Percentiles rank a stretch among this genome's conserved stretches.
Evolutionary conservation across 768 basidiomycete genomes (phyloP).

Genomic region (Boletus vinaceobasis): DNA sequence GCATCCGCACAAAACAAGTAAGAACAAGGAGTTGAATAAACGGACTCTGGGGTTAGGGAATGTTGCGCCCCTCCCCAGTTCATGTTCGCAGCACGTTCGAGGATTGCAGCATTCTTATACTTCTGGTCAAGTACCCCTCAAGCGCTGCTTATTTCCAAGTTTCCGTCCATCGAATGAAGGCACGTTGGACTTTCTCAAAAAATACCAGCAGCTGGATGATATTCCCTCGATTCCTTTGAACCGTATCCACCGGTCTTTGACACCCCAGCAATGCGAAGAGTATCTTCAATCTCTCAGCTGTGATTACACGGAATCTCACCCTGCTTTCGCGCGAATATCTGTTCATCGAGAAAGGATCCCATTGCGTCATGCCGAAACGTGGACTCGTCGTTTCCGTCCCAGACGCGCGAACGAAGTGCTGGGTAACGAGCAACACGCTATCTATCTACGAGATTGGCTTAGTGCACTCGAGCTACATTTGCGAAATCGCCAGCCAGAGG

Average conservation of each 20-base stretch:
- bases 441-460: constrained; percentile 78
- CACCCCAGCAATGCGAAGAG: constrained; percentile 16
- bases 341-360: constrained; percentile 9
- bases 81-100: constrained; percentile 56
- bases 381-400: constrained; percentile 78
- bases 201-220: neutral
- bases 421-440: constrained; percentile 69
- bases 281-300: constrained; percentile 8
- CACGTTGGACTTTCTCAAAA: constrained; percentile 20
- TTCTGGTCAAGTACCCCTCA: constrained; percentile 7
- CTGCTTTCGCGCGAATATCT: constrained; percentile 47
- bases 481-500: constrained; percentile 6
- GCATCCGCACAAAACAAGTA: neutral
- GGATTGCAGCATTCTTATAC: constrained; percentile 48
- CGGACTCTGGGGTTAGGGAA: constrained; percentile 1
- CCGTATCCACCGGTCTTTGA: constrained; percentile 3
- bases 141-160: constrained; percentile 2
- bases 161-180: constrained; percentile 3
- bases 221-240: neutral
- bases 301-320: constrained; percentile 37
- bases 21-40: neutral
- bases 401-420: constrained; percentile 69
- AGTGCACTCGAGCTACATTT: constrained; percentile 62
- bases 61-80: constrained; percentile 46
- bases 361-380: constrained; percentile 42